Percentiles rank a stretch among this genome's conserved stretches.
These are phyloP conservation scores for Lobosporangium transversale DNA, from an alignment of 192 early-diverging fungal genomes.

Conservation along the genomic window DNA sequence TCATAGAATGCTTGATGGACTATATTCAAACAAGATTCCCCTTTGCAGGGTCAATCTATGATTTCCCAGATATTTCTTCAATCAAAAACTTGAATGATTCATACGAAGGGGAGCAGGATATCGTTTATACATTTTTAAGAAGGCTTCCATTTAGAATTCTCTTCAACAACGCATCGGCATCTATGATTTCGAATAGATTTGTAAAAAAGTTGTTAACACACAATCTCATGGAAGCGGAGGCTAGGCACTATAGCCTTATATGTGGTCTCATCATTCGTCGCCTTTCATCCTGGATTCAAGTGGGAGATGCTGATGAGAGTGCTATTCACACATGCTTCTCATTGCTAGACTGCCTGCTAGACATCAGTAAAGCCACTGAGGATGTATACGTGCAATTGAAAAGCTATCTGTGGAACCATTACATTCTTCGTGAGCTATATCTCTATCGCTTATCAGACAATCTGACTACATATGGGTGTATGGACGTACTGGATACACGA, in stretches of 20 bases:
- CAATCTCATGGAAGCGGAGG: not conserved
- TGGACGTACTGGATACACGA: constrained; percentile 9
- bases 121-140: constrained; percentile 1
- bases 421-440: constrained; percentile 31
- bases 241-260: constrained; percentile 8
- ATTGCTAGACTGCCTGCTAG: constrained; percentile 22
- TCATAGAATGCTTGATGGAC: constrained; percentile 45
- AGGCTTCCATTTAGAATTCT: constrained; percentile 34
- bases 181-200: constrained; percentile 3
- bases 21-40: constrained; percentile 55
- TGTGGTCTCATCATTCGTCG: constrained; percentile 18
- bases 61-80: constrained; percentile 10
- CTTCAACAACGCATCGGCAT: constrained; percentile 27
- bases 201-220: constrained; percentile 14
- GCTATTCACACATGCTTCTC: constrained; percentile 17
- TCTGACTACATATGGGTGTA: not conserved
- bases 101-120: not conserved
- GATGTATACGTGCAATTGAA: constrained; percentile 23
- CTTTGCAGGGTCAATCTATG: constrained; percentile 53
- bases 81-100: not conserved
- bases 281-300: constrained; percentile 22
- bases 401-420: constrained; percentile 23
- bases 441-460: not conserved
- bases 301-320: not conserved
- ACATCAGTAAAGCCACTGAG: constrained; percentile 5